Evolutionary conservation across 1,139 yeast species (phyloP).

Genomic region (Taphrina wiesneri): DNA sequence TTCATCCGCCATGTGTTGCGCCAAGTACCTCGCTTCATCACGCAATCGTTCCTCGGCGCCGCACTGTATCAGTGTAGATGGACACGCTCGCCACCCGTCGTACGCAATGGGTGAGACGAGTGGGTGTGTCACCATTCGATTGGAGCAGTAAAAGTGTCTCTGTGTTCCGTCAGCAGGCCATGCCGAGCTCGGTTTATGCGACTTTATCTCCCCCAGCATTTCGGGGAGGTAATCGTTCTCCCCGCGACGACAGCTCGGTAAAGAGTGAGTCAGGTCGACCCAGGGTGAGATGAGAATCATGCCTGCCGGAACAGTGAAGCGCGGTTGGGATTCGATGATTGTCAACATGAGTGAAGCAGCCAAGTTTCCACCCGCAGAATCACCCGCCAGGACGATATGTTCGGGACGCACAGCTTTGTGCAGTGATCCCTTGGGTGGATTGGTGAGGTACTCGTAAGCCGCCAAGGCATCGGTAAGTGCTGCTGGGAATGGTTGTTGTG

Average conservation of each 20-base stretch:
- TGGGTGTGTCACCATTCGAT: constrained; percentile 23
- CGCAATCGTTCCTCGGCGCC: constrained; percentile 30
- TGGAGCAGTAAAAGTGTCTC: constrained; percentile 20
- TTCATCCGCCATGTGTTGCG: constrained; percentile 20
- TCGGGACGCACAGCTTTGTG: constrained; percentile 23
- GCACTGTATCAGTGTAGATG: constrained; percentile 7
- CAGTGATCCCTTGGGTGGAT: constrained; percentile 27
- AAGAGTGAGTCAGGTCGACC: constrained; percentile 38
- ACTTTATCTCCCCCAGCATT: neutral
- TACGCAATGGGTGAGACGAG: constrained; percentile 31
- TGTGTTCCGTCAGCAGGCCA: constrained; percentile 22
- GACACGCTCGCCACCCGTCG: constrained; percentile 11
- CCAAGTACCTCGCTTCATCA: constrained; percentile 29
- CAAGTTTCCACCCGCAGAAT: constrained; percentile 37
- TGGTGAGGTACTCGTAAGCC: constrained; percentile 37
- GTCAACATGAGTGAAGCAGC: constrained; percentile 44
- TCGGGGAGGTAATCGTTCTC: constrained; percentile 38
- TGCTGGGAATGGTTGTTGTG: constrained; percentile 34
- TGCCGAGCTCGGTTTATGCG: constrained; percentile 17
- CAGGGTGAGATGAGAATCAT: constrained; percentile 38
- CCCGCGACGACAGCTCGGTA: constrained; percentile 37
- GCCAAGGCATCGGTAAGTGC: constrained; percentile 37
- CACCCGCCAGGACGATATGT: constrained; percentile 35
- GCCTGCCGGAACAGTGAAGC: constrained; percentile 36
- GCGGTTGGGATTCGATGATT: constrained; percentile 32